Evolutionary conservation across 2,329 filamentous ascomycete genomes (phyloP).

Genomic region (Pseudogymnoascus pannorum): DNA sequence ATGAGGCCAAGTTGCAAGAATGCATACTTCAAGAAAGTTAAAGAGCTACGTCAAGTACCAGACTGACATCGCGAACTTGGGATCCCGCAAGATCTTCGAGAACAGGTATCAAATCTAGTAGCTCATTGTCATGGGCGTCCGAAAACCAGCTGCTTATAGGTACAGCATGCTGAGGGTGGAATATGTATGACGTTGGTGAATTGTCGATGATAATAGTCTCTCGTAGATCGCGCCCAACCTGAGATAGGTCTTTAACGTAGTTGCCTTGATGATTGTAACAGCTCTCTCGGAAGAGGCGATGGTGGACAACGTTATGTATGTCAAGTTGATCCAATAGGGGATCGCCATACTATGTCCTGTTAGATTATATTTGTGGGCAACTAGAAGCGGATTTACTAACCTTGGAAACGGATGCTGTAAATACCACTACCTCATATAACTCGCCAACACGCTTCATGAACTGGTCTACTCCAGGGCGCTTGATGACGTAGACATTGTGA

Average conservation of each 20-base stretch:
- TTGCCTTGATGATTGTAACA: slow-evolving; percentile 99
- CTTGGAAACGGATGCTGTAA: slow-evolving; percentile 97
- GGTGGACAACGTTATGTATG: slow-evolving; percentile 94
- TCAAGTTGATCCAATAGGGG: slow-evolving; percentile 92
- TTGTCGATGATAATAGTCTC: slow-evolving; percentile 99
- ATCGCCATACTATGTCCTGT: slow-evolving; percentile 69
- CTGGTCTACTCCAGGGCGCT: slow-evolving; percentile 93
- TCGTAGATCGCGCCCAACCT: slow-evolving; percentile 88
- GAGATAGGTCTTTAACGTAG: slow-evolving; percentile 97
- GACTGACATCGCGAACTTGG: slow-evolving; percentile 89
- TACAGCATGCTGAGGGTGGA: slow-evolving; percentile 97
- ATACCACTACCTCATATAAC: slow-evolving; percentile 96
- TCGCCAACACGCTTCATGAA: slow-evolving; percentile 99
- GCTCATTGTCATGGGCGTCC: slow-evolving; percentile 97
- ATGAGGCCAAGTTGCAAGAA: slow-evolving; percentile 30
- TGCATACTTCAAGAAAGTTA: slow-evolving; percentile 33
- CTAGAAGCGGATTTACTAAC: slow-evolving; percentile 39
- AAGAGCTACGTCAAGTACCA: slow-evolving; percentile 88
- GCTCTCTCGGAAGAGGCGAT: slow-evolving; percentile 92
- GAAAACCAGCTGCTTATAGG: slow-evolving; percentile 99
- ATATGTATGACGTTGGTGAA: slow-evolving; percentile 97
- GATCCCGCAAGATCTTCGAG: slow-evolving; percentile 89
- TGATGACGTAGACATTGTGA: slow-evolving; percentile 99
- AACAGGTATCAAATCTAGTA: slow-evolving; percentile 93
- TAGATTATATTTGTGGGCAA: slow-evolving; percentile 9